Base-by-base conservation (phyloP, 331 rosid species). In the Acacia pycnantha region DNA sequence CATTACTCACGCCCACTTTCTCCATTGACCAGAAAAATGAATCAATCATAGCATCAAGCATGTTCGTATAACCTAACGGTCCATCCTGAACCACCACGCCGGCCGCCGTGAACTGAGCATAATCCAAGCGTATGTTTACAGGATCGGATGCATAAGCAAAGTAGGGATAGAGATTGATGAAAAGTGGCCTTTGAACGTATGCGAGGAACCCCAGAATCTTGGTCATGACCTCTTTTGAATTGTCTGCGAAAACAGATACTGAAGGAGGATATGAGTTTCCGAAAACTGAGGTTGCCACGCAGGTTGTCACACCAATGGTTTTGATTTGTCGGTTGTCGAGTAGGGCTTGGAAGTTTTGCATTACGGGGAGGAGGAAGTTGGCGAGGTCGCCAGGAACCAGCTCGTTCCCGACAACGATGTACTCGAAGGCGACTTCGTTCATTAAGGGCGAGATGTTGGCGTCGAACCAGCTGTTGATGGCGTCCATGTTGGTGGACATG, bases 41-140 rank as follows among this genome's bases (percentile, higher is more conserved):
- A 78, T 86, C 90, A 31, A 89, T 77, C 76, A 77, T 80, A 21
- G 79, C 81, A 41, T 88, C 88, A 40, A 84, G 62, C 77, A 82
- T 24, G 81, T 80, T 86, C n/a, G 35, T 12, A 70, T 76, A 81
- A 10, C 53, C 74, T 48, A 75, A 43, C 0, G 0, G 1, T 8
- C 84, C 82, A 5, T 84, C 91, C 14, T 12, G 81, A 71, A 86
- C 84, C 33, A 82, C 76, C 0, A 76, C 47, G 2, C 31, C 26
- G 0, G 50, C 62, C 11, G 59, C 64, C 0, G 51, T 79, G 22
- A 83, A 83, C 40, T 24, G 61, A 0, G 89, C 87, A 4, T 78
- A 85, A 0, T 26, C 78, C 51, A 85, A 74, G 0, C 27, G 48
- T 6, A 75, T 1, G 11, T 44, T 0, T 0, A 0, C 14, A 5